phyloP scores from a whole-genome alignment of 1,284 basidiomycete genomes.

The Marasmius fiardii region DNA sequence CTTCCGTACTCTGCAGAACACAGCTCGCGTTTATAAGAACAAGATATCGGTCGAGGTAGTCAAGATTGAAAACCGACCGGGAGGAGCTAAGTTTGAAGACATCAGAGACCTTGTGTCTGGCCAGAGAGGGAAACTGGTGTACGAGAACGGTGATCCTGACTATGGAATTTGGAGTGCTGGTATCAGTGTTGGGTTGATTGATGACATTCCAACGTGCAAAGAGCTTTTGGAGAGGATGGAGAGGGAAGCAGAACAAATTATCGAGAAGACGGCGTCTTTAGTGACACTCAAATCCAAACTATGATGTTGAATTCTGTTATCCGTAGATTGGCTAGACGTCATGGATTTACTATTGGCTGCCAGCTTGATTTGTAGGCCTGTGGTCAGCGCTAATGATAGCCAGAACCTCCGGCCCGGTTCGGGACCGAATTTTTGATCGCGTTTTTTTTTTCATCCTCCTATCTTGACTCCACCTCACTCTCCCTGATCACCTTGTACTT shows the following conservation, averaged over 20 bases:
- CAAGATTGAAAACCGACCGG: constrained; percentile 72
- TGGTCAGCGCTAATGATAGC: no score
- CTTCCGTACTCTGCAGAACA: constrained; percentile 82
- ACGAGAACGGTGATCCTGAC: constrained; percentile 83
- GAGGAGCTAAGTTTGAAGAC: constrained; percentile 88
- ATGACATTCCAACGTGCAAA: constrained; percentile 85
- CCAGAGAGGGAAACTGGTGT: constrained; percentile 73
- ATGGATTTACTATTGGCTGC: background rate
- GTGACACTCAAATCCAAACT: constrained; percentile 42
- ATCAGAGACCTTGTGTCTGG: constrained; percentile 83
- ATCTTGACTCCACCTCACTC: background rate
- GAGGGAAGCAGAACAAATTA: constrained; percentile 72
- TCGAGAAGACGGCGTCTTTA: constrained; percentile 48
- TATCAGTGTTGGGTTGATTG: constrained; percentile 78
- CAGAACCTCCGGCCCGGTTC: background rate
- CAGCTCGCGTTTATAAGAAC: constrained; percentile 89
- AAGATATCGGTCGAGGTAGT: constrained; percentile 81
- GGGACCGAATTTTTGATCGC: background rate
- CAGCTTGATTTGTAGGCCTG: no score
- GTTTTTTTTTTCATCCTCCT: background rate
- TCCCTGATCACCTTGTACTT: background rate
- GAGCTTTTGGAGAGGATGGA: constrained; percentile 73
- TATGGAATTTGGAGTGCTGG: constrained; percentile 88
- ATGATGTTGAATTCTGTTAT: constrained; percentile 23
- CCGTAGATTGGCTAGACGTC: no score